These are phyloP conservation scores for Remersonia thermophila DNA, from an alignment of 2,329 filamentous ascomycete species.

Conservation along the genomic window DNA sequence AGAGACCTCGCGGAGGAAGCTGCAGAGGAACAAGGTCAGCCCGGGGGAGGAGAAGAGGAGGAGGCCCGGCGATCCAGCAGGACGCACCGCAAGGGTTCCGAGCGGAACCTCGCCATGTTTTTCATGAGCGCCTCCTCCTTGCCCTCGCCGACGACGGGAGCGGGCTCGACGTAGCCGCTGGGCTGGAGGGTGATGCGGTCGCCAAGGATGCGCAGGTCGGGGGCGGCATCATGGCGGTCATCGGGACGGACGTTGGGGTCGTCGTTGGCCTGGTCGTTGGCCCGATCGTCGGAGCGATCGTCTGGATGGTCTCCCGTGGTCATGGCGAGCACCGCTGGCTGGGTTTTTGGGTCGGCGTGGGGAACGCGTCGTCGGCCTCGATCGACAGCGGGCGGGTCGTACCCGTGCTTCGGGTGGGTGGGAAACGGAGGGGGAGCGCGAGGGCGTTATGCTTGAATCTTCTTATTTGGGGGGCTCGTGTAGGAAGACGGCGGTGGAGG, in stretches of 20 bases:
- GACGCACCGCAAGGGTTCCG: slow-evolving; percentile 47
- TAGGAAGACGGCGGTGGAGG: no score
- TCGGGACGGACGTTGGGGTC: slow-evolving; percentile 17
- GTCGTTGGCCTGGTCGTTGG: no score
- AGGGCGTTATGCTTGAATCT: no score
- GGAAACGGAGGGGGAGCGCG: no score
- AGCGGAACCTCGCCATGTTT: slow-evolving; percentile 77
- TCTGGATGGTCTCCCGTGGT: slow-evolving; percentile 9
- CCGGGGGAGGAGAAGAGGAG: slow-evolving; percentile 3
- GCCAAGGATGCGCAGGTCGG: slow-evolving; percentile 57
- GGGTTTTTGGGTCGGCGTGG: no score
- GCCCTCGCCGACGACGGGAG: slow-evolving; percentile 28
- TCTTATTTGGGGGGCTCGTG: no score
- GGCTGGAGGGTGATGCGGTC: slow-evolving; percentile 64
- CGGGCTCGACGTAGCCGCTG: slow-evolving; percentile 49
- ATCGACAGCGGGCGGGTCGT: no score
- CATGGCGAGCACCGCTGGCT: slow-evolving; percentile 23
- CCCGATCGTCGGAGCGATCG: no score
- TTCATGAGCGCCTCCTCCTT: slow-evolving; percentile 62
- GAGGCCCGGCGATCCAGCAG: no score
- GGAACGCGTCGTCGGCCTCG: no score
- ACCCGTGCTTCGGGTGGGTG: no score
- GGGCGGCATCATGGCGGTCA: slow-evolving; percentile 27
- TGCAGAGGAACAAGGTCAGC: slow-evolving; percentile 19
- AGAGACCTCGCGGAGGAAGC: slow-evolving; percentile 87